Conservation (phyloP, 2,329 filamentous ascomycete genomes). For the Basipetospora chlamydospora region DNA sequence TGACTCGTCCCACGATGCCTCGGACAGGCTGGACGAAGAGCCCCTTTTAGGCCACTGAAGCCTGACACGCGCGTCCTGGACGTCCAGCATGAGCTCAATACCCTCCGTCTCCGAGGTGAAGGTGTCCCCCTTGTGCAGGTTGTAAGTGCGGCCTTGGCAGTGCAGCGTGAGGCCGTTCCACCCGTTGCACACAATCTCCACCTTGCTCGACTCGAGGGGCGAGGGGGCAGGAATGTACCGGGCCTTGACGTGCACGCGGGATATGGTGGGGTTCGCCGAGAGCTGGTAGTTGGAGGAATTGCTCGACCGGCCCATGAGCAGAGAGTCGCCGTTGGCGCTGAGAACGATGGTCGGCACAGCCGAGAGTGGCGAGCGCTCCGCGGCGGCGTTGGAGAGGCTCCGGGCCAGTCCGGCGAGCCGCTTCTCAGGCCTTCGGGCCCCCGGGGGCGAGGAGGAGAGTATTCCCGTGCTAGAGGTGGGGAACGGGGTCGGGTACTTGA, state of each 20-base stretch:
- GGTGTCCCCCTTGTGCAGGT: constrained; percentile 73
- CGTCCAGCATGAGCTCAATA: constrained; percentile 86
- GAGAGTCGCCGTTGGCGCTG: constrained; percentile 62
- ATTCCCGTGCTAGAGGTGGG: constrained; percentile 90
- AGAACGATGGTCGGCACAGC: constrained; percentile 73
- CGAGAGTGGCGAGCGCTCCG: constrained; percentile 67
- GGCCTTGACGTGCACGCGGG: constrained; percentile 82
- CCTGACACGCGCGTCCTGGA: constrained; percentile 81
- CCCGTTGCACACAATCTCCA: constrained; percentile 82
- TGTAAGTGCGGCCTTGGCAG: constrained; percentile 76
- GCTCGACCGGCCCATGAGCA: constrained; percentile 85
- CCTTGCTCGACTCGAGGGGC: constrained; percentile 55
- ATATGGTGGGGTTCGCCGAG: constrained; percentile 81
- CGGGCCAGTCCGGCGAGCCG: constrained; percentile 17
- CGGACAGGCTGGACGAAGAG: constrained; percentile 35
- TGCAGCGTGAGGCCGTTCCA: constrained; percentile 95
- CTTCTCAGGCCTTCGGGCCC: too few relatives aligned
- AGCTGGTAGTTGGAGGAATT: constrained; percentile 93
- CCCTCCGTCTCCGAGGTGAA: constrained; percentile 83
- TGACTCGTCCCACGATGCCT: constrained; percentile 57
- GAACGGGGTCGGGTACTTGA: constrained; percentile 82
- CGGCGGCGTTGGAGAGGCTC: constrained; percentile 15
- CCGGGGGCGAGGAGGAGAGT: constrained; percentile 71
- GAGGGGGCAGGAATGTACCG: constrained; percentile 59
- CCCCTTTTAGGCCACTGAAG: constrained; percentile 67